A percentile compares a stretch with the other conserved stretches of the same genome.
phyloP scores from a whole-genome alignment of 106 monocot genomes.

The Dendrobium huoshanense region DNA sequence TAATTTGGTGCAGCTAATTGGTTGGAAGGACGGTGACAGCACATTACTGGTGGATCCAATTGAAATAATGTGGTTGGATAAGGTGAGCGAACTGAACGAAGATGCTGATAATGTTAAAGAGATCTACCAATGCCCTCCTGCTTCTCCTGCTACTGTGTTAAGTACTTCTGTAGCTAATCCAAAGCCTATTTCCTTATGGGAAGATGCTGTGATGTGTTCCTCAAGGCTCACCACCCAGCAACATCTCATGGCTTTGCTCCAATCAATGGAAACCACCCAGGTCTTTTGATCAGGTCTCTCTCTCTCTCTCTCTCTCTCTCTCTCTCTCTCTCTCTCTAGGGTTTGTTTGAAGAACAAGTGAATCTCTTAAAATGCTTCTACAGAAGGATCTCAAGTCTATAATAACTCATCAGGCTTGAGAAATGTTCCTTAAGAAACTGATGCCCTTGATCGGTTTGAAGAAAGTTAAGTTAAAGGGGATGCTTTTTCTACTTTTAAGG shows the following conservation, averaged over 20 bases:
- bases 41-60: conserved; percentile 49
- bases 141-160: background rate
- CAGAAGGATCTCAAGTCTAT: too few species aligned
- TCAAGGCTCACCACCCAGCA: conserved; percentile 32
- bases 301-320: too few species aligned
- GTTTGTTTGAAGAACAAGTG: too few species aligned
- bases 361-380: too few species aligned
- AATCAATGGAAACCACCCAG: background rate
- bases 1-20: conserved; percentile 53
- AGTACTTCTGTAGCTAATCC: background rate
- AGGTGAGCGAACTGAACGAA: conserved; percentile 49
- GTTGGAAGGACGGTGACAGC: conserved; percentile 67
- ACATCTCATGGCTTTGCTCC: conserved; percentile 24
- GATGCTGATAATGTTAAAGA: conserved; percentile 57
- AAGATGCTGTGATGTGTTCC: conserved; percentile 34
- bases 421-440: too few species aligned
- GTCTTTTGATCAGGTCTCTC: too few species aligned
- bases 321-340: too few species aligned
- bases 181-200: conserved; percentile 35
- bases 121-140: conserved; percentile 26
- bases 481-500: too few species aligned
- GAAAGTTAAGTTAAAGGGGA: too few species aligned
- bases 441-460: too few species aligned
- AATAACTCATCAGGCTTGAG: too few species aligned
- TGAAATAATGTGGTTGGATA: conserved; percentile 45